A percentile compares a stretch with the other conserved stretches of the same genome.
These are phyloP conservation scores for Colletotrichum horii DNA, from an alignment of 2,329 filamentous ascomycete species.

Conservation along the genomic window DNA sequence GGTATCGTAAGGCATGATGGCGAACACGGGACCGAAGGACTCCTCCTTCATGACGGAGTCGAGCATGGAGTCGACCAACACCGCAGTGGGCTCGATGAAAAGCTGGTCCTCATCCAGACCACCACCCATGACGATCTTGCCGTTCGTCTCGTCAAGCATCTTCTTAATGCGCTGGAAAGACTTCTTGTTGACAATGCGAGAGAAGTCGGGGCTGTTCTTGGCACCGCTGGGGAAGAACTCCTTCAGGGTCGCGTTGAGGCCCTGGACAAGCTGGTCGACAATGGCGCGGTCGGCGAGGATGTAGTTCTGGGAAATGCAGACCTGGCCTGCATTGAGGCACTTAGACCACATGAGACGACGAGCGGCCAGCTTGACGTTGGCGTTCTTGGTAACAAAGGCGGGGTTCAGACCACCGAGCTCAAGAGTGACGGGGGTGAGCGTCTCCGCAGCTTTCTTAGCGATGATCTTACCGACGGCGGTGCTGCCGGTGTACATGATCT, in stretches of 20 bases:
- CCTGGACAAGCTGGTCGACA: constrained; percentile 72
- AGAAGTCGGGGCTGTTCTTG: constrained; percentile 78
- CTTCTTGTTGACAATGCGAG: constrained; percentile 78
- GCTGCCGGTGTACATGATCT: constrained; percentile 95
- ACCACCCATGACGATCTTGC: constrained; percentile 88
- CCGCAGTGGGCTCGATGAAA: constrained; percentile 91
- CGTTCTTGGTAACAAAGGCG: constrained; percentile 85
- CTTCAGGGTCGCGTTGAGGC: constrained; percentile 73
- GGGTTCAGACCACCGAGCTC: constrained; percentile 94
- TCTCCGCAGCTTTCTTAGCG: constrained; percentile 85
- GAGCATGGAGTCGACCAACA: constrained; percentile 73
- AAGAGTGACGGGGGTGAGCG: constrained; percentile 84
- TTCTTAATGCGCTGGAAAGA: constrained; percentile 86
- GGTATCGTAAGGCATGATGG: constrained; percentile 77
- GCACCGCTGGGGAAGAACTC: constrained; percentile 87
- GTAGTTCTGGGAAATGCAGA: constrained; percentile 95
- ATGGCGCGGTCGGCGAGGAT: constrained; percentile 80
- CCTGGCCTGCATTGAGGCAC: constrained; percentile 83
- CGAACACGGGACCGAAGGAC: constrained; percentile 91
- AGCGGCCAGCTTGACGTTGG: constrained; percentile 81
- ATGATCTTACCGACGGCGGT: constrained; percentile 83
- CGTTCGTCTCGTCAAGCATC: constrained; percentile 84
- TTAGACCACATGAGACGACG: constrained; percentile 90
- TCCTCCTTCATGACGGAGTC: constrained; percentile 87
- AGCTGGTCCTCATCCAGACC: constrained; percentile 78